Base-by-base conservation (phyloP, 2,329 filamentous ascomycete species). In the Aspergillus sojae region DNA sequence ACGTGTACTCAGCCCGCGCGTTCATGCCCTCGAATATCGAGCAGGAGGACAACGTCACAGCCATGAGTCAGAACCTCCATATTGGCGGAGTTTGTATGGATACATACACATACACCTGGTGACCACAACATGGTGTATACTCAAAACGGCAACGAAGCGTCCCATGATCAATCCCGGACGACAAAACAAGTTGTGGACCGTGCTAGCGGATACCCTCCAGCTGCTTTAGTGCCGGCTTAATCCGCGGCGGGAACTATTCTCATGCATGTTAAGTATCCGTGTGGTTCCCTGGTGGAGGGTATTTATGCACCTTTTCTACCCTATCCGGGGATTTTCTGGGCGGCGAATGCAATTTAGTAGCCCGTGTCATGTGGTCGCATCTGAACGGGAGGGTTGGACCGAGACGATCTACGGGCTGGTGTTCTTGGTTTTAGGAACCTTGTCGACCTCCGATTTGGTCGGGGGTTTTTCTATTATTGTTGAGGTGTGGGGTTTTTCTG, bases 141-240 rank as follows among this genome's bases (percentile, higher is more conserved):
- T 54, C 19, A 21, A 36, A 36, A 23, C n/a, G 50, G 50, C 26
- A 53, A 12, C 4, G 28, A 21, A 16, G 11, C 32, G 52, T 36
- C 52, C 4, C 52, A 54, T 54, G 52, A 54, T 36, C 52, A 54
- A 7, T 23, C 19, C 6, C 3, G 16, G 28, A 12, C 50, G 12
- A 34, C 30, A 21, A 53, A 32, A 53, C 28, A 34, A 34, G 52
- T 54, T 30, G 48, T 60, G 58, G 58, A 23, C 48, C 48, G 58
- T 54, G 58, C 56, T 45, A 45, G 39, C 28, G 30, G 56, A 48
- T 45, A 16, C n/a, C 14, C 14, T 58, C 52, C n/a, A 54, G 52
- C 30, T 56, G 21, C 39, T n/a, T 56, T 60, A 62, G 60, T 57
- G 60, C 60, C 55, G 53, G 60, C 34, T 55, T 62, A 32, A 62